Percentiles rank a stretch among this genome's conserved stretches.
Conservation (phyloP, 2,329 filamentous ascomycete genomes). For the Venturia asperata region DNA sequence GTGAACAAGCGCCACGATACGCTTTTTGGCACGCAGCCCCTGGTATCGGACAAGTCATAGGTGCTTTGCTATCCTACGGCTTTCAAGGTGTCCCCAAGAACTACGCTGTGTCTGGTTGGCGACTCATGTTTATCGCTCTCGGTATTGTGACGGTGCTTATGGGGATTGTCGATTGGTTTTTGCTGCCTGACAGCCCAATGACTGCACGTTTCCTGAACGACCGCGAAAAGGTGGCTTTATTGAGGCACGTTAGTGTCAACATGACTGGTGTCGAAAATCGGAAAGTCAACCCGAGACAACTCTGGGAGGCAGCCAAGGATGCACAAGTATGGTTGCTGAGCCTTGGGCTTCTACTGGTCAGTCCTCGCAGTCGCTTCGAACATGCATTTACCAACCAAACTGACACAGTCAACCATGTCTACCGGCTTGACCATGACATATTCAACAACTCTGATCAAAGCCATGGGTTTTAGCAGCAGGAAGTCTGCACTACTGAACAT, state of each 20-base stretch:
- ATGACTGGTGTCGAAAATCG: slow-evolving; percentile 50
- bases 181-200: slow-evolving; percentile 30
- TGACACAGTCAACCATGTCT: background rate
- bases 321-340: slow-evolving; percentile 4
- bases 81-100: slow-evolving; percentile 33
- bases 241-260: slow-evolving; percentile 51
- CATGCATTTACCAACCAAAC: background rate
- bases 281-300: background rate
- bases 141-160: slow-evolving; percentile 37
- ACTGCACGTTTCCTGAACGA: slow-evolving; percentile 24
- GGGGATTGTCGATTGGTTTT: slow-evolving; percentile 28
- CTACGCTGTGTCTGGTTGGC: slow-evolving; percentile 35
- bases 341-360: background rate
- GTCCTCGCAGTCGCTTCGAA: background rate
- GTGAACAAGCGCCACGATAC: slow-evolving; percentile 56
- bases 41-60: slow-evolving; percentile 31
- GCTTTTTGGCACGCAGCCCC: slow-evolving; percentile 53
- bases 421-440: slow-evolving; percentile 34
- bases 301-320: slow-evolving; percentile 12
- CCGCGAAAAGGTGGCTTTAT: slow-evolving; percentile 25
- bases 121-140: slow-evolving; percentile 45
- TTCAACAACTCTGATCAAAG: slow-evolving; percentile 47
- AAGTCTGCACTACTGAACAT: slow-evolving; percentile 48
- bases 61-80: slow-evolving; percentile 50
- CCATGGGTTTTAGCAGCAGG: slow-evolving; percentile 41